Percentiles rank a stretch among this genome's conserved stretches.
Evolutionary conservation across 2,329 filamentous ascomycete species (phyloP).

Genomic region (Penicillium digitatum): DNA sequence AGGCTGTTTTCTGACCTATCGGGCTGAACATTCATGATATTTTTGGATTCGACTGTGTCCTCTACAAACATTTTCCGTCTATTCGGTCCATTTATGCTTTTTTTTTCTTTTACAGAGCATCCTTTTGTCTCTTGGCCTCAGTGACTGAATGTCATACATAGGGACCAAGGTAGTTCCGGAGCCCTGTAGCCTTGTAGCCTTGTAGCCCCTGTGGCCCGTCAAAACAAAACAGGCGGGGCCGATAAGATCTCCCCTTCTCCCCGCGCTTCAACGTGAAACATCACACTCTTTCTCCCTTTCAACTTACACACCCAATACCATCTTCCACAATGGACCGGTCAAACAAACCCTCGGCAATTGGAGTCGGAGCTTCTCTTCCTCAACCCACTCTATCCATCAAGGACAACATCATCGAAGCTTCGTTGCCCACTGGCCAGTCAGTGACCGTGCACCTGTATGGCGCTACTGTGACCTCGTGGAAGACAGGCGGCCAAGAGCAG

Average conservation of each 20-base stretch:
- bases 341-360: slow-evolving; percentile 75
- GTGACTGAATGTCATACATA: neutral
- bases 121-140: no score
- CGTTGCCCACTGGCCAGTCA: slow-evolving; percentile 79
- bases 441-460: slow-evolving; percentile 84
- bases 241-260: neutral
- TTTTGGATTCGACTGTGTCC: no score
- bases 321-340: slow-evolving; percentile 63
- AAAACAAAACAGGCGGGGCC: slow-evolving; percentile 2
- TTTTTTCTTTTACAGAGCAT: no score
- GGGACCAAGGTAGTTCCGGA: neutral
- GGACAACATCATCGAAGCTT: slow-evolving; percentile 70
- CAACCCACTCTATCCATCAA: slow-evolving; percentile 75
- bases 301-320: neutral
- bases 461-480: slow-evolving; percentile 92
- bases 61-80: no score
- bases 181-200: neutral
- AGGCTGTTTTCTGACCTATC: no score
- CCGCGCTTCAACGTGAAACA: slow-evolving; percentile 1
- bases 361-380: slow-evolving; percentile 67
- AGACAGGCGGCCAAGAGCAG: slow-evolving; percentile 73
- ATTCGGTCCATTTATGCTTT: no score
- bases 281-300: slow-evolving; percentile 1
- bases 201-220: neutral
- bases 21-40: no score